A percentile compares a stretch with the other conserved stretches of the same genome.
Evolutionary conservation across 2,329 filamentous ascomycete species (phyloP).

Genomic region (Fusarium bactridioides): DNA sequence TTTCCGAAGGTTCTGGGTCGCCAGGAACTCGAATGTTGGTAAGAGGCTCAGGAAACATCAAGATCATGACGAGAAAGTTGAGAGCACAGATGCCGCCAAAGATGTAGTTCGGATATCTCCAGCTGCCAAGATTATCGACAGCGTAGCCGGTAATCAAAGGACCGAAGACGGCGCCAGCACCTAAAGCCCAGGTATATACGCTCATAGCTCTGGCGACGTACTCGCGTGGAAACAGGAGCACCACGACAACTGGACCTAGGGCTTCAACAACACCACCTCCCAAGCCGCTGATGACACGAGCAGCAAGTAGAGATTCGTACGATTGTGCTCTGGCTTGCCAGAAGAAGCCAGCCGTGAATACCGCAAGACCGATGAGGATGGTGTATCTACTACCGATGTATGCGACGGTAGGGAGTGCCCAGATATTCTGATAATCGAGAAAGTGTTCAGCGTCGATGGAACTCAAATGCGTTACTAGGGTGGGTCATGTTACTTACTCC

Average conservation of each 20-base stretch:
- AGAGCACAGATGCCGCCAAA: not conserved
- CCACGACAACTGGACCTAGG: not conserved
- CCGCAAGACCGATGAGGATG: not conserved
- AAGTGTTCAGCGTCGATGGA: not conserved
- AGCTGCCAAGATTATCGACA: not conserved
- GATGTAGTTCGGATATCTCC: not conserved
- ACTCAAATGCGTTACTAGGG: rapidly evolving
- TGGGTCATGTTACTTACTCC: not conserved
- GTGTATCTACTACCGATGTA: not conserved
- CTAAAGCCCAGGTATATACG: not conserved
- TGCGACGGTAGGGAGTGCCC: not conserved
- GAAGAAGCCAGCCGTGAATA: not conserved
- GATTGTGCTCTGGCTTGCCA: not conserved
- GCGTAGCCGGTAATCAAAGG: not conserved
- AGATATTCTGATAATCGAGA: not conserved
- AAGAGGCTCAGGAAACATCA: not conserved
- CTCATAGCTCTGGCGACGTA: not conserved
- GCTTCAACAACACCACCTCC: not conserved
- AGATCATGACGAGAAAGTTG: not conserved
- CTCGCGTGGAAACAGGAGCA: not conserved
- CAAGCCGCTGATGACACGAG: not conserved
- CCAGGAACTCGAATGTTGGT: not conserved
- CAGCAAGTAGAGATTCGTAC: not conserved
- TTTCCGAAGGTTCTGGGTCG: rapidly evolving
- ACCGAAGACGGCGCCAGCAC: rapidly evolving